A percentile compares a stretch with the other conserved stretches of the same genome.
Conservation (phyloP, 2,329 filamentous ascomycete genomes). For the Hypoxylon sp. region DNA sequence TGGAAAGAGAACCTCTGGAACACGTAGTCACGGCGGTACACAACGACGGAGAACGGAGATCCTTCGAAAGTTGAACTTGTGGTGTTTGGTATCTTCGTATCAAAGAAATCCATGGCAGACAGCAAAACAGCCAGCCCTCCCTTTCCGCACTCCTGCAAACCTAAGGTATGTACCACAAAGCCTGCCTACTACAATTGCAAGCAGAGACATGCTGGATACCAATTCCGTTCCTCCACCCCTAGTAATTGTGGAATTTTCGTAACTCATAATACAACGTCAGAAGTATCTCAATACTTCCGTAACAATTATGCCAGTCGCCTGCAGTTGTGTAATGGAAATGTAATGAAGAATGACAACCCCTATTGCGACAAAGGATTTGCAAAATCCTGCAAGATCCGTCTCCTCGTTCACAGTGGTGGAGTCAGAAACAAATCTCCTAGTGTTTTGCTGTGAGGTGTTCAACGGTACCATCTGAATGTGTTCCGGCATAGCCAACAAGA, state of each 20-base stretch:
- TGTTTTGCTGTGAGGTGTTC: background rate
- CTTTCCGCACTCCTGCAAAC: conserved; percentile 21
- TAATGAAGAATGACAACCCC: background rate
- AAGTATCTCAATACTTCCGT: conserved; percentile 18
- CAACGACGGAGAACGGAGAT: background rate
- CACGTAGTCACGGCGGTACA: background rate
- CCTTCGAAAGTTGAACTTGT: background rate
- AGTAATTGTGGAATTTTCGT: conserved; percentile 42
- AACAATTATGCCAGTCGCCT: background rate
- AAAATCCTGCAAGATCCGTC: background rate
- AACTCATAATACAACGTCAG: conserved; percentile 48
- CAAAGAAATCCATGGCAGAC: background rate
- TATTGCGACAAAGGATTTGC: background rate
- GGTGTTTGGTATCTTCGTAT: conserved; percentile 3
- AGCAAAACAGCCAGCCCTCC: conserved; percentile 23
- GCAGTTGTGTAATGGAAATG: conserved; percentile 7
- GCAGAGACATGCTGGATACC: background rate
- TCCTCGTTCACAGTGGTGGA: background rate
- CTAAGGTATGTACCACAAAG: conserved; percentile 16
- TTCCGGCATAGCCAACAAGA: background rate
- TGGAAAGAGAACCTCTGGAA: background rate
- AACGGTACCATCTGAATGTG: background rate
- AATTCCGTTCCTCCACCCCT: conserved; percentile 14
- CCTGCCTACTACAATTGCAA: conserved; percentile 11
- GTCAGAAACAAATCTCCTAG: background rate